Conservation (phyloP, 2,329 filamentous ascomycete species). For the Fusarium sp. region DNA sequence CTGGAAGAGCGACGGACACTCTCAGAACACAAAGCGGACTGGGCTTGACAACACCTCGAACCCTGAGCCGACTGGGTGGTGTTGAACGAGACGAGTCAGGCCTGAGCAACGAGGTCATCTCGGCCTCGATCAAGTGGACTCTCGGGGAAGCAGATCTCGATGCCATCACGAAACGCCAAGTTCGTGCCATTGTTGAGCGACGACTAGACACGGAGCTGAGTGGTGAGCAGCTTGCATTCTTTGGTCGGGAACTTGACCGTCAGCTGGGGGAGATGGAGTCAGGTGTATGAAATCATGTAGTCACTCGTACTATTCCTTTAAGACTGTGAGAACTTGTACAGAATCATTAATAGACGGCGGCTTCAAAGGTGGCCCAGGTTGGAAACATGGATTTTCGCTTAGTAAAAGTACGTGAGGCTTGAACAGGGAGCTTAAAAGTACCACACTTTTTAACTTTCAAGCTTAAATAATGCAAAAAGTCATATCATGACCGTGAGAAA, state of each 20-base stretch:
- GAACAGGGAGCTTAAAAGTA: neutral
- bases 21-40: neutral
- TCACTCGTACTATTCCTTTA: neutral
- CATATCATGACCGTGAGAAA: neutral
- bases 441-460: neutral
- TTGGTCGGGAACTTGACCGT: conserved; percentile 92
- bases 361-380: neutral
- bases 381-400: neutral
- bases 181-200: conserved; percentile 90
- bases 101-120: conserved; percentile 82
- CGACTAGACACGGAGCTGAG: conserved; percentile 88
- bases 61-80: conserved; percentile 63
- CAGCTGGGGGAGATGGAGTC: conserved; percentile 86
- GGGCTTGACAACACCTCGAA: neutral
- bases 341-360: neutral
- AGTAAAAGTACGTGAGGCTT: neutral
- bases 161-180: conserved; percentile 97
- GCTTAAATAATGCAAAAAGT: neutral
- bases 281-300: neutral
- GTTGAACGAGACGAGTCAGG: conserved; percentile 70
- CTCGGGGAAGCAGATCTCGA: conserved; percentile 91
- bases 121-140: conserved; percentile 87
- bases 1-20: neutral
- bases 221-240: conserved; percentile 86
- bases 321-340: neutral